Evolutionary conservation across 208 protist genomes (phyloP).

Genomic region (Leishmania mexicana): DNA sequence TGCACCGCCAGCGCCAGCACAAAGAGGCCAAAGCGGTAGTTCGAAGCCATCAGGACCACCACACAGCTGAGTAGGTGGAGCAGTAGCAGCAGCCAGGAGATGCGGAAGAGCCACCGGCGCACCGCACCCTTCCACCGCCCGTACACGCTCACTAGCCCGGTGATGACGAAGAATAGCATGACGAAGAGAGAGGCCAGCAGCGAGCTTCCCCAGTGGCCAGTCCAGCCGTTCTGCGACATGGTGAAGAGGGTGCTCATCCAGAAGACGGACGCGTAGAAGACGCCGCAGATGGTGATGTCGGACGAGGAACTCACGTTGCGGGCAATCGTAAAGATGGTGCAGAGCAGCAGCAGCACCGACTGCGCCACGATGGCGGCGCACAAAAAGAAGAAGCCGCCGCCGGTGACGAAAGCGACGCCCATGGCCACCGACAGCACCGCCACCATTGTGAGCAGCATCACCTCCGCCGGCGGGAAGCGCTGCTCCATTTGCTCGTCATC

Average conservation of each 20-base stretch:
- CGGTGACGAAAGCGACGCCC: slow-evolving; percentile 50
- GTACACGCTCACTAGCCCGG: slow-evolving; percentile 49
- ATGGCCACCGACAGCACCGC: slow-evolving; percentile 40
- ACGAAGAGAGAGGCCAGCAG: slow-evolving; percentile 44
- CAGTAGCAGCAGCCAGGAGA: slow-evolving; percentile 46
- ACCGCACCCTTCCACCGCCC: slow-evolving; percentile 38
- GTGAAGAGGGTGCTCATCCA: slow-evolving; percentile 68
- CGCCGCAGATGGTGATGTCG: slow-evolving; percentile 43
- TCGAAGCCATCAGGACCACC: slow-evolving; percentile 40
- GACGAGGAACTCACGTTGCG: slow-evolving; percentile 40
- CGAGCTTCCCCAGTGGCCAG: slow-evolving; percentile 41
- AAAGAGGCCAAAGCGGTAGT: slow-evolving; percentile 67
- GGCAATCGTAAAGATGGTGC: slow-evolving; percentile 34
- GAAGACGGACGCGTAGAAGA: slow-evolving; percentile 46
- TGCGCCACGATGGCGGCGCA: slow-evolving; percentile 35
- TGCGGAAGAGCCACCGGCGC: slow-evolving; percentile 52
- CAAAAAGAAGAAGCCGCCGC: slow-evolving; percentile 50
- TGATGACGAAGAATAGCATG: slow-evolving; percentile 42
- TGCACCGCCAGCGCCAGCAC: slow-evolving; percentile 55
- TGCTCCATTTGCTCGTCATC: slow-evolving; percentile 39
- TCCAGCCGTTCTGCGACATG: slow-evolving; percentile 43
- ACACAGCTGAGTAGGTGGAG: slow-evolving; percentile 51
- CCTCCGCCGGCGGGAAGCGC: slow-evolving; percentile 27
- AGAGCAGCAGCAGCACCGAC: slow-evolving; percentile 37
- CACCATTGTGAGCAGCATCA: slow-evolving; percentile 45